Base-by-base conservation (phyloP, 768 basidiomycete species). In the Russula griseocarnosa region DNA sequence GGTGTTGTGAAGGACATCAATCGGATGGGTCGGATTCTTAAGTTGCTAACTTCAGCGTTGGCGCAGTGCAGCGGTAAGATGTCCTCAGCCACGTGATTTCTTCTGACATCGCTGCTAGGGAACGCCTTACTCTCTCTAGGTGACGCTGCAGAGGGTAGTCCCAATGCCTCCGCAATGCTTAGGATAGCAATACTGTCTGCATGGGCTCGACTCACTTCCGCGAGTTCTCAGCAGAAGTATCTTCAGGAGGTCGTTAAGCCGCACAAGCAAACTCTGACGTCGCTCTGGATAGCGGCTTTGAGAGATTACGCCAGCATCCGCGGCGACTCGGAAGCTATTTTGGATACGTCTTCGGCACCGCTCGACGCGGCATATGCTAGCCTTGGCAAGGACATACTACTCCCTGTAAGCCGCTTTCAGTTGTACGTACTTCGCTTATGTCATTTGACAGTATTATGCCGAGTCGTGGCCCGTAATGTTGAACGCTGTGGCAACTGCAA, bases 91-190 rank as follows among this genome's bases (percentile, higher is more conserved):
- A 36, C 32, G 49, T n/a, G 34, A 24, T 18, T 24, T 62, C 42
- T 14, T 61, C 61, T 34, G 62, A 38, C 4, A 24, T 30, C 26
- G 44, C 61, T 64, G 9, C 8, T 69, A 97, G 95, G 89, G 62
- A 84, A 89, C 6, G 90, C 89, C 3, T 91, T 87, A 79, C 74
- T 93, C 5, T 87, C 90, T 8, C 80, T 97, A 22, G 96, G 96
- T 1, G 92, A 93, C 65, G 84, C 91, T 0, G 85, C 85, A 20
- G 87, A 96, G 71, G 79, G 95, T 13, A 92, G 93, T 64, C 91
- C 95, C 5, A 98, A 98, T 70, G 96, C 95, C 3, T 91, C 94
- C 0, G 88, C 94, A 44, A 96, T 97, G 92, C 76, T 99, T 55
- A 84, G 93, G 58, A 90, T 98, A 28, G 94, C 95, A 1, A 90